Evolutionary conservation across 2,329 filamentous ascomycete species (phyloP).

Genomic region (Botrytis pseudocinerea): DNA sequence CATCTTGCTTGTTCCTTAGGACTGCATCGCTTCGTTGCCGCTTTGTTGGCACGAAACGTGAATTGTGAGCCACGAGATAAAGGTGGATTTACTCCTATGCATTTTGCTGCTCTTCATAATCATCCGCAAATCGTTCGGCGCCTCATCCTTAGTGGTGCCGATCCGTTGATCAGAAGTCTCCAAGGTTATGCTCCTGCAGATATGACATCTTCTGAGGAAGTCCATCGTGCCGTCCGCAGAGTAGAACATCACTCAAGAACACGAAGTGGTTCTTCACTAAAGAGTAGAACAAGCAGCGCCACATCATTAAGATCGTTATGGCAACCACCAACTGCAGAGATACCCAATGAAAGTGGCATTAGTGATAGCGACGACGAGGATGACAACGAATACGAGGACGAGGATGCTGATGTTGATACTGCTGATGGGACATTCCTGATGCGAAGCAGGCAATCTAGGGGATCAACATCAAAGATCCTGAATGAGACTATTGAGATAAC

Average conservation of each 20-base stretch:
- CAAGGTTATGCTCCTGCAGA: slow-evolving; percentile 72
- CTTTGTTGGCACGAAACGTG: slow-evolving; percentile 74
- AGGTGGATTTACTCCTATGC: slow-evolving; percentile 78
- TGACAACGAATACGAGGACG: slow-evolving; percentile 45
- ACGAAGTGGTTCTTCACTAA: slow-evolving; percentile 61
- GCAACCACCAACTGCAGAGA: slow-evolving; percentile 53
- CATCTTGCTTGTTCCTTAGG: slow-evolving; percentile 77
- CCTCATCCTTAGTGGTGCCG: slow-evolving; percentile 71
- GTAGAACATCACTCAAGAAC: slow-evolving; percentile 64
- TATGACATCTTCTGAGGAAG: slow-evolving; percentile 64
- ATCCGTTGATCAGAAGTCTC: slow-evolving; percentile 68
- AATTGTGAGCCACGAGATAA: slow-evolving; percentile 73
- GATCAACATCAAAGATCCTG: slow-evolving; percentile 35
- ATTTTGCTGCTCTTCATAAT: slow-evolving; percentile 76
- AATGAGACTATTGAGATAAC: slow-evolving; percentile 27
- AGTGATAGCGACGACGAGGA: slow-evolving; percentile 47
- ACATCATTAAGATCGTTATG: slow-evolving; percentile 67
- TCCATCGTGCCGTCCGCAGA: slow-evolving; percentile 62
- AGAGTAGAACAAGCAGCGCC: slow-evolving; percentile 65
- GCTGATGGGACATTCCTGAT: slow-evolving; percentile 41
- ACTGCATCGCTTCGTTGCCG: slow-evolving; percentile 73
- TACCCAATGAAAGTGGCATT: slow-evolving; percentile 43
- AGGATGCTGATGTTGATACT: slow-evolving; percentile 41
- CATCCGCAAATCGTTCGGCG: slow-evolving; percentile 75
- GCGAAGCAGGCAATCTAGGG: slow-evolving; percentile 34